Conservation (phyloP, 768 basidiomycete species). For the Hebeloma cylindrosporum region DNA sequence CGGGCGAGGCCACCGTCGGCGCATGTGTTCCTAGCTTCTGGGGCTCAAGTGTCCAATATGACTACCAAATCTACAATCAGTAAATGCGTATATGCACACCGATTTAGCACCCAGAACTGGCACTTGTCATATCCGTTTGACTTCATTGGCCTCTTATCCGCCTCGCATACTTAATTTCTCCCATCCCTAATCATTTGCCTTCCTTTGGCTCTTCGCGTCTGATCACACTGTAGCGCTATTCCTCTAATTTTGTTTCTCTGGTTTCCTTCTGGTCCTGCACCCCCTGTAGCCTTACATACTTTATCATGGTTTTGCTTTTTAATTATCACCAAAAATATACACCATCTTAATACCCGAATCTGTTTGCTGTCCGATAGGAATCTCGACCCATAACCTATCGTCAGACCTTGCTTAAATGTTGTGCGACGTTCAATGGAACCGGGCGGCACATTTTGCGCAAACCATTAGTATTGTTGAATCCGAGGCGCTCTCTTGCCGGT, state of each 20-base stretch:
- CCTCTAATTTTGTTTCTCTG: slow-evolving; percentile 4
- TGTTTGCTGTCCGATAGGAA: too few relatives aligned
- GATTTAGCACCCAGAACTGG: not conserved
- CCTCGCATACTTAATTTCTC: not conserved
- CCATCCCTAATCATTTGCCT: slow-evolving; percentile 4
- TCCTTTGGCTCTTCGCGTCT: not conserved
- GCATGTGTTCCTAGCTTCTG: slow-evolving; percentile 69
- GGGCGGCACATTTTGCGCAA: too few relatives aligned
- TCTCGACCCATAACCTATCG: too few relatives aligned
- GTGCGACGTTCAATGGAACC: too few relatives aligned
- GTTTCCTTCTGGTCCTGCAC: not conserved
- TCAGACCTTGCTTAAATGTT: too few relatives aligned
- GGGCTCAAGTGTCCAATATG: slow-evolving; percentile 62
- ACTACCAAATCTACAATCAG: slow-evolving; percentile 65
- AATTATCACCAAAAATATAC: too few relatives aligned
- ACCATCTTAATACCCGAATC: too few relatives aligned
- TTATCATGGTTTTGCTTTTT: not conserved
- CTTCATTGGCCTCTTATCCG: too few relatives aligned
- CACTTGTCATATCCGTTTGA: too few relatives aligned
- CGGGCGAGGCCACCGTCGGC: slow-evolving; percentile 49
- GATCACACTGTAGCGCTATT: not conserved
- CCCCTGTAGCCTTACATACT: slow-evolving; percentile 24
- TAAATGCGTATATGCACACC: slow-evolving; percentile 21
- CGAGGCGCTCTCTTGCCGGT: too few relatives aligned
- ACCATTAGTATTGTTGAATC: too few relatives aligned